Conservation (phyloP, 768 basidiomycete genomes). For the Termitomyces sp. region DNA sequence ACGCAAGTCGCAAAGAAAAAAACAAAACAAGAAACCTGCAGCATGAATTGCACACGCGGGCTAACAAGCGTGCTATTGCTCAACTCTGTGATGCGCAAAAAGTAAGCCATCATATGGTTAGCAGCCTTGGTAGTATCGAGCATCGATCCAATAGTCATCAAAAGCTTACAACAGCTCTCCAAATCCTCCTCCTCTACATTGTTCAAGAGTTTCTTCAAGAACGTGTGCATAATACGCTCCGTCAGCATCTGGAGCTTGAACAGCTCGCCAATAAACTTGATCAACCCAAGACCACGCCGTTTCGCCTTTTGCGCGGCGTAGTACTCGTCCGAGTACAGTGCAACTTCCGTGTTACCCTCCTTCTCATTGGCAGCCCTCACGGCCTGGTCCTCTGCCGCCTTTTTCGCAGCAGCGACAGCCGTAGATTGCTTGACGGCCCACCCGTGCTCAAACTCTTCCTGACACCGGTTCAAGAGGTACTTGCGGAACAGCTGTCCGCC, state of each 20-base stretch:
- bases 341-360: conserved; percentile 53
- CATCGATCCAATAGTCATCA: conserved; percentile 80
- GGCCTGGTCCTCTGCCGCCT: conserved; percentile 83
- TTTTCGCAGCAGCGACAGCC: conserved; percentile 79
- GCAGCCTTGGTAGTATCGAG: conserved; percentile 81
- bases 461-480: conserved; percentile 94
- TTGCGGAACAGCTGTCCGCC: conserved; percentile 96
- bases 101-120: conserved; percentile 90
- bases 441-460: conserved; percentile 95
- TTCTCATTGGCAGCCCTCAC: conserved; percentile 63
- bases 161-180: conserved; percentile 89
- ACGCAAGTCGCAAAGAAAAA: neutral
- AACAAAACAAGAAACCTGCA: conserved; percentile 58
- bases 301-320: conserved; percentile 96
- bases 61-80: conserved; percentile 69
- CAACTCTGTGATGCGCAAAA: conserved; percentile 84
- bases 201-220: conserved; percentile 90
- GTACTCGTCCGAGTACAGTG: conserved; percentile 92
- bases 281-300: conserved; percentile 92
- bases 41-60: conserved; percentile 92
- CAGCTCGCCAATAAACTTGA: conserved; percentile 97
- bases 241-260: conserved; percentile 99
- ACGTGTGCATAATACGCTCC: conserved; percentile 97
- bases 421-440: conserved; percentile 89
- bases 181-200: conserved; percentile 99